Evolutionary conservation across 768 basidiomycete genomes (phyloP).

Genomic region (Serendipita vermifera): DNA sequence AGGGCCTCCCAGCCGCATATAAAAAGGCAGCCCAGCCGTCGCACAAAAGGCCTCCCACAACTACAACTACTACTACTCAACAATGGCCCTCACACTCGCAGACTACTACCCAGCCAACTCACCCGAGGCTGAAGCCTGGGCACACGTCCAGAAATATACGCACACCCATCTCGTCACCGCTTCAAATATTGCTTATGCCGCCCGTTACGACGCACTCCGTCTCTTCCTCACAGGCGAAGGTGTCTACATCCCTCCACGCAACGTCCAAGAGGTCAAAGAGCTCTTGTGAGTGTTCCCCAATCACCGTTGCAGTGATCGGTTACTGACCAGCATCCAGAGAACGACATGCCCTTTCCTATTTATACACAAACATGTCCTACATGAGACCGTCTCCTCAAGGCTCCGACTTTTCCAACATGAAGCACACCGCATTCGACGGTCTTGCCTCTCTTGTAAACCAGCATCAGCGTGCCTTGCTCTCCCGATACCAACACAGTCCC

Average conservation of each 20-base stretch:
- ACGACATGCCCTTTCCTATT: neutral
- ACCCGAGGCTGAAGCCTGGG: constrained; percentile 1
- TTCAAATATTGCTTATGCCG: neutral
- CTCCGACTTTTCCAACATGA: constrained; percentile 3
- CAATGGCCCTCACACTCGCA: neutral
- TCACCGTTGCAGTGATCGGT: too few species aligned
- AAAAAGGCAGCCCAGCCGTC: too few species aligned
- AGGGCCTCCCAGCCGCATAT: too few species aligned
- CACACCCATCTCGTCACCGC: constrained; percentile 1
- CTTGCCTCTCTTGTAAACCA: too few species aligned
- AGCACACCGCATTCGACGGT: neutral
- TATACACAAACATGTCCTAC: constrained; percentile 7
- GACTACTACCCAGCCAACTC: neutral
- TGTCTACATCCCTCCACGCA: constrained; percentile 55
- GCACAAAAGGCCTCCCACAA: too few species aligned
- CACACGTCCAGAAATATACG: constrained; percentile 5
- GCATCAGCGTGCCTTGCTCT: too few species aligned
- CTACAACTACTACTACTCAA: neutral
- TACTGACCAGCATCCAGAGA: too few species aligned
- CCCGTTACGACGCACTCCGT: constrained; percentile 6
- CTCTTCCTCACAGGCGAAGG: constrained; percentile 39
- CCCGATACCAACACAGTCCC: too few species aligned
- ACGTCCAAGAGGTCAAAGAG: constrained; percentile 52
- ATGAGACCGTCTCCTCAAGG: neutral
- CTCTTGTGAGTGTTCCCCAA: constrained; percentile 63